These are phyloP conservation scores for Madurella mycetomatis DNA, from an alignment of 2,329 filamentous ascomycete genomes.

Conservation along the genomic window DNA sequence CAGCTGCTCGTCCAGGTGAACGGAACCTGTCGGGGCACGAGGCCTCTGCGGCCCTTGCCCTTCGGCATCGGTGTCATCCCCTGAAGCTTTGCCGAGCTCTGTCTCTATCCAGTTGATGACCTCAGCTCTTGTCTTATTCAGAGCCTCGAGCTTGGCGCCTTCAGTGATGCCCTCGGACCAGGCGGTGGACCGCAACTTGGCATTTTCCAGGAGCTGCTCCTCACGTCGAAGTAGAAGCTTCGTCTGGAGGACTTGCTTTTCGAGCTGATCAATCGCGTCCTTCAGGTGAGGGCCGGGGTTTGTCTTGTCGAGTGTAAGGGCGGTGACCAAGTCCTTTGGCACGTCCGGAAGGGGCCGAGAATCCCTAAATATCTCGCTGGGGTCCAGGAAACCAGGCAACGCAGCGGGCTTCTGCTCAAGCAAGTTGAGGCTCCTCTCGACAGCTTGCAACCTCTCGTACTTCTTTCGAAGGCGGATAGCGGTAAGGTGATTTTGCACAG, in stretches of 20 bases:
- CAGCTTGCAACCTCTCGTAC: slow-evolving; percentile 44
- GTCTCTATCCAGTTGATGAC: slow-evolving; percentile 63
- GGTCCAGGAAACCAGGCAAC: slow-evolving; percentile 45
- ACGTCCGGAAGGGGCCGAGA: slow-evolving; percentile 44
- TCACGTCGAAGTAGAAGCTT: slow-evolving; percentile 55
- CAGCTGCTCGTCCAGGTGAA: slow-evolving; percentile 39
- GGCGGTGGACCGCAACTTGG: slow-evolving; percentile 37
- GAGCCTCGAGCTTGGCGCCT: slow-evolving; percentile 45
- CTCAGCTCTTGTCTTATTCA: slow-evolving; percentile 53
- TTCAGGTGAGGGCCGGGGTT: slow-evolving; percentile 40
- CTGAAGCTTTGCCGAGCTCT: slow-evolving; percentile 52
- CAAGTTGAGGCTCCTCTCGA: slow-evolving; percentile 49
- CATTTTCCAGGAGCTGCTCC: slow-evolving; percentile 49
- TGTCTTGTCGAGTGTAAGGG: slow-evolving; percentile 42
- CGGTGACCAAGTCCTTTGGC: slow-evolving; percentile 49
- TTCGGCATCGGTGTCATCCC: slow-evolving; percentile 27
- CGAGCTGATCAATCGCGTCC: slow-evolving; percentile 47
- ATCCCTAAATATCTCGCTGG: slow-evolving; percentile 44
- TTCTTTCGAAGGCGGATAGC: slow-evolving; percentile 50
- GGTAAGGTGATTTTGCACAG: slow-evolving; percentile 49
- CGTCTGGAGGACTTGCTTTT: slow-evolving; percentile 55
- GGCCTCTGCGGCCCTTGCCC: slow-evolving; percentile 24
- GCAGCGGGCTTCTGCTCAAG: slow-evolving; percentile 51
- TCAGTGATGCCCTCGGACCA: slow-evolving; percentile 34
- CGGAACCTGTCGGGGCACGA: slow-evolving; percentile 21